Conservation (phyloP, 1,284 basidiomycete species). For the Irpex lacteus region DNA sequence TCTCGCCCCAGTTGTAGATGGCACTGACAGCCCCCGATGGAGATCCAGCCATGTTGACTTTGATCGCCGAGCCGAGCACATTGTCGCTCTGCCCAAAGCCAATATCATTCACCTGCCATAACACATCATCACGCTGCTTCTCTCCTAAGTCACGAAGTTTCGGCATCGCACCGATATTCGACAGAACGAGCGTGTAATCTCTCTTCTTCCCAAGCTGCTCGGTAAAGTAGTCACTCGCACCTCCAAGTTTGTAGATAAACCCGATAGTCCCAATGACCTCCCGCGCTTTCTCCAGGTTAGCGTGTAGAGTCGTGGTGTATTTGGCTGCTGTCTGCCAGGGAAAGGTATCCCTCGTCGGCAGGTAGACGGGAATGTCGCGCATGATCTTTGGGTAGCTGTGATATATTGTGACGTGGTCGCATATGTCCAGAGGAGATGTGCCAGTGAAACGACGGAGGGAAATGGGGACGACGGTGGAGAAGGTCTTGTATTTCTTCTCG, state of each 20-base stretch:
- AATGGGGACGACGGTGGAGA: slow-evolving; percentile 32
- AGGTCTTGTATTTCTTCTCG: slow-evolving; percentile 25
- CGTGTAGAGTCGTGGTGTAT: slow-evolving; percentile 22
- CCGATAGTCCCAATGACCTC: slow-evolving; percentile 33
- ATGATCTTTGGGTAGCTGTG: slow-evolving; percentile 20
- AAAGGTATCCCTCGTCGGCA: slow-evolving; percentile 13
- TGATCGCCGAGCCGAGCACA: slow-evolving; percentile 32
- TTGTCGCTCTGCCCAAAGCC: slow-evolving; percentile 32
- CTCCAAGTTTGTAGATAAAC: slow-evolving; percentile 24
- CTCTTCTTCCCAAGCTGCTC: slow-evolving; percentile 31
- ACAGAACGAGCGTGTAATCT: slow-evolving; percentile 26
- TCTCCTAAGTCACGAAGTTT: neutral
- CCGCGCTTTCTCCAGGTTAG: slow-evolving; percentile 17
- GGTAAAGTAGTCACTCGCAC: slow-evolving; percentile 25
- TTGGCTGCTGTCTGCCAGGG: slow-evolving; percentile 24
- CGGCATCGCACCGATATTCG: slow-evolving; percentile 28
- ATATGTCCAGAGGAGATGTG: slow-evolving; percentile 29
- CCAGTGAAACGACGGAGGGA: slow-evolving; percentile 34
- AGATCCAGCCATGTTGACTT: slow-evolving; percentile 34
- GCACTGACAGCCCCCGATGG: slow-evolving; percentile 33
- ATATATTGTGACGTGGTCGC: slow-evolving; percentile 32
- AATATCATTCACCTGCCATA: slow-evolving; percentile 22
- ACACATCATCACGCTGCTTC: neutral
- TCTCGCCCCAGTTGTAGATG: slow-evolving; percentile 33
- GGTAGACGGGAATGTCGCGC: slow-evolving; percentile 4